Conservation (phyloP, 2,329 filamentous ascomycete species). For the Colletotrichum navitas region DNA sequence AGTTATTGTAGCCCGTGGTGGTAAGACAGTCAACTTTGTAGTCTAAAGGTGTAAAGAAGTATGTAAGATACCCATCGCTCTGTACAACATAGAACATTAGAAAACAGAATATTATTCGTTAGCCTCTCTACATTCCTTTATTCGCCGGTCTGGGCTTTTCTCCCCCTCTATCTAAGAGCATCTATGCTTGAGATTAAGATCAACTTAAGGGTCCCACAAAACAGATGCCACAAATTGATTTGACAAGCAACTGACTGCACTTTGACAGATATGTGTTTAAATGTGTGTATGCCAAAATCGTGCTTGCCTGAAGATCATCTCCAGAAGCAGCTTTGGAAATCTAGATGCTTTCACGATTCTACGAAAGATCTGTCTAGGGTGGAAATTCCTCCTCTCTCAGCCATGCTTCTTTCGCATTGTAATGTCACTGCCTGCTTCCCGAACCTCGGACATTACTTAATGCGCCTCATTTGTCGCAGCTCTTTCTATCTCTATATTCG, state of each 20-base stretch:
- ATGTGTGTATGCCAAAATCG: neutral
- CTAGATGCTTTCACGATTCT: neutral
- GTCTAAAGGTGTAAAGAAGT: constrained; percentile 50
- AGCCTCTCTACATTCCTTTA: neutral
- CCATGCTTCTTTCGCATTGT: neutral
- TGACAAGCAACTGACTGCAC: neutral
- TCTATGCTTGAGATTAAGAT: neutral
- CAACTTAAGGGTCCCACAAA: neutral
- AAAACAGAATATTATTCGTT: constrained; percentile 5
- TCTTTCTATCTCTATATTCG: constrained; percentile 43
- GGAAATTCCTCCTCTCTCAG: neutral
- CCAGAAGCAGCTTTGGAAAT: neutral
- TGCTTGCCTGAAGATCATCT: neutral
- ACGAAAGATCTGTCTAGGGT: neutral
- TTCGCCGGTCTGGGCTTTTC: neutral
- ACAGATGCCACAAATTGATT: neutral
- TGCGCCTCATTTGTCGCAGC: constrained; percentile 20
- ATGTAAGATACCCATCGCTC: constrained; percentile 37
- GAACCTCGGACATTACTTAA: neutral
- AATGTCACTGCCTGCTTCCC: neutral
- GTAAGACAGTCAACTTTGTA: constrained; percentile 82
- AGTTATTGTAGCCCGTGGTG: constrained; percentile 74
- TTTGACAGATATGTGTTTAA: neutral
- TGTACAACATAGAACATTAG: constrained; percentile 23
- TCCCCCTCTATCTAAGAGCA: neutral